Evolutionary conservation across 371 early-diverging fungal genomes (phyloP), one percentile per base, ranked within the genome.

Genomic region (Rhizopus sp.): DNA sequence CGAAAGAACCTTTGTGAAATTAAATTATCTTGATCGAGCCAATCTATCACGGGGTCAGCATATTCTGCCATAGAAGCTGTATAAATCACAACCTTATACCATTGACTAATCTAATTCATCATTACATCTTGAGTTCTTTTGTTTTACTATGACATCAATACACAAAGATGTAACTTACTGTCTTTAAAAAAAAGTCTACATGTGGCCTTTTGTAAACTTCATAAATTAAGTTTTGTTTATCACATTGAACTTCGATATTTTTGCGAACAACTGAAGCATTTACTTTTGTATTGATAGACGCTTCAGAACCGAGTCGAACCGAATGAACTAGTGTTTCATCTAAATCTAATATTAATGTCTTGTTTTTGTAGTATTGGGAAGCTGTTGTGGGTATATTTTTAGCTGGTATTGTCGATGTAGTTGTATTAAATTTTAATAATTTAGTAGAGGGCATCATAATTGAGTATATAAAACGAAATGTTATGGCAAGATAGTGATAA

Each of bases 291-390:
- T 47, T 8, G 62, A 58, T 30, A 45, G 17, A 37, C n/a, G 65
- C 44, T 51, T 57, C 57, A 12, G 68, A 63, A 2, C 76, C 76
- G 32, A 75, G 59, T 31, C 76, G 63, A 38, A 75, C 72, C 15
- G 96, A 93, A 75, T 97, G 98, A 23, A 99, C 93, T 47, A 99
- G 81, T 0, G 98, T 98, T 73, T 98, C 97, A 64, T 99, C 99
- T 51, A 99, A 78, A 78, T 99, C 99, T 59, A 99, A 76, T 5
- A 97, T 94, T 34, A 99, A 77, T 5, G 93, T 95, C 72, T 96
- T 96, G 46, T 66, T 66, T 50, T 72, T 72, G 42, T 75, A 78
- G 39, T 78, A 78, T 50, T 72, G 67, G 16, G 17, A 50, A 37
- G 6, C 40, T 55, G 3, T 31, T 2, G 45, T 50, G n/a, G n/a